Evolutionary conservation across 495 filamentous ascomycete genomes (phyloP).

Genomic region (Hypoxylon fuscum): DNA sequence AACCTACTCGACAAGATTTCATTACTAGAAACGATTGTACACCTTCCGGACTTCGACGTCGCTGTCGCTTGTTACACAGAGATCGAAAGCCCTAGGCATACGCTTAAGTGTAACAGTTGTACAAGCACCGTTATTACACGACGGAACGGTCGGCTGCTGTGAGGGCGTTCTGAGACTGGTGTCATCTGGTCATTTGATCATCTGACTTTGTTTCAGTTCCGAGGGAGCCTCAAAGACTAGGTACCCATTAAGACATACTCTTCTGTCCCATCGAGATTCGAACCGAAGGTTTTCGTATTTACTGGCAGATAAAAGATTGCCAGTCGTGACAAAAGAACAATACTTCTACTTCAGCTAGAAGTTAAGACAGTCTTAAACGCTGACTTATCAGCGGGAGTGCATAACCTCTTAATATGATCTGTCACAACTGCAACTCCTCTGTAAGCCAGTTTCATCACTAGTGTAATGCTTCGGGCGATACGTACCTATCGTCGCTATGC

Average conservation of each 20-base stretch:
- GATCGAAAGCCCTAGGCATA: neutral
- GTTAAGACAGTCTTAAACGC: constrained; percentile 27
- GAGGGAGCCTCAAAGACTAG: constrained; percentile 30
- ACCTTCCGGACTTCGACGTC: too few relatives aligned
- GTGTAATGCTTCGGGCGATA: constrained; percentile 3
- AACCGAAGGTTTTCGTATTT: constrained; percentile 4
- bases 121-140: constrained; percentile 16
- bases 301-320: neutral
- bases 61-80: neutral
- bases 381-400: constrained; percentile 9
- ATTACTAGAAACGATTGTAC: neutral
- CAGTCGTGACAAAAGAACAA: neutral
- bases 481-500: neutral
- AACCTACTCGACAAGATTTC: constrained; percentile 1
- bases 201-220: constrained; percentile 18
- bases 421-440: constrained; percentile 13
- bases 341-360: constrained; percentile 12
- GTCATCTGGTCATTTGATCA: constrained; percentile 8
- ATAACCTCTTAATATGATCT: constrained; percentile 15
- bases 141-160: neutral
- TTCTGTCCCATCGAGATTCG: neutral
- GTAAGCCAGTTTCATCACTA: constrained; percentile 24
- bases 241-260: constrained; percentile 20
- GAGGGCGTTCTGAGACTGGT: constrained; percentile 22
- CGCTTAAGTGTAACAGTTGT: constrained; percentile 19